A percentile compares a stretch with the other conserved stretches of the same genome.
phyloP scores from a whole-genome alignment of 176 grass and related monocot genomes.

The Chrysopogon serrulatus region DNA sequence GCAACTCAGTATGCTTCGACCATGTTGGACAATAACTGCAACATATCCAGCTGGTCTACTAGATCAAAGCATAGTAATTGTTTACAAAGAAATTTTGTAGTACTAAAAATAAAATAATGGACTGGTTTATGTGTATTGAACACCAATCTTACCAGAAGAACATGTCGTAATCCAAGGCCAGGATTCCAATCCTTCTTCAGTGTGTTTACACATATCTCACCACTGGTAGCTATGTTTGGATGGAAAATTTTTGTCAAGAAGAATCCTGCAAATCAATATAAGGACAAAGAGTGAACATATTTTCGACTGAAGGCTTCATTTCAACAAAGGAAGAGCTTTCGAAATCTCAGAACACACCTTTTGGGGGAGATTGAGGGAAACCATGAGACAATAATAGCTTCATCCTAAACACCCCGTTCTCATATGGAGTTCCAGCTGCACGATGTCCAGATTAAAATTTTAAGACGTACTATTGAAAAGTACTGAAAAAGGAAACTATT shows the following conservation, averaged over 20 bases:
- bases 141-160: constrained; percentile 65
- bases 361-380: constrained; percentile 88
- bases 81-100: neutral
- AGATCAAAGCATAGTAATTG: neutral
- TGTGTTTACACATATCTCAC: constrained; percentile 98
- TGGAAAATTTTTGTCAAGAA: constrained; percentile 92
- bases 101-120: neutral
- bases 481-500: neutral
- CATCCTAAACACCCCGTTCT: constrained; percentile 92
- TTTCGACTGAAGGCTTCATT: neutral
- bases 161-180: constrained; percentile 83
- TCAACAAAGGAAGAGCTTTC: constrained; percentile 39
- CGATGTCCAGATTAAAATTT: neutral
- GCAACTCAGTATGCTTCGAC: neutral
- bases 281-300: neutral
- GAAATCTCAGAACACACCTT: constrained; percentile 50
- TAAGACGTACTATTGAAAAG: neutral
- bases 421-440: constrained; percentile 95
- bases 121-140: neutral
- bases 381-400: constrained; percentile 76
- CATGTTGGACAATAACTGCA: neutral
- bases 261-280: constrained; percentile 54
- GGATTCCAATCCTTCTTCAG: constrained; percentile 96
- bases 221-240: constrained; percentile 88
- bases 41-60: neutral